A percentile compares a stretch with the other conserved stretches of the same genome.
These are phyloP conservation scores for Penicillium canescens DNA, from an alignment of 495 filamentous ascomycete genomes.

Conservation along the genomic window DNA sequence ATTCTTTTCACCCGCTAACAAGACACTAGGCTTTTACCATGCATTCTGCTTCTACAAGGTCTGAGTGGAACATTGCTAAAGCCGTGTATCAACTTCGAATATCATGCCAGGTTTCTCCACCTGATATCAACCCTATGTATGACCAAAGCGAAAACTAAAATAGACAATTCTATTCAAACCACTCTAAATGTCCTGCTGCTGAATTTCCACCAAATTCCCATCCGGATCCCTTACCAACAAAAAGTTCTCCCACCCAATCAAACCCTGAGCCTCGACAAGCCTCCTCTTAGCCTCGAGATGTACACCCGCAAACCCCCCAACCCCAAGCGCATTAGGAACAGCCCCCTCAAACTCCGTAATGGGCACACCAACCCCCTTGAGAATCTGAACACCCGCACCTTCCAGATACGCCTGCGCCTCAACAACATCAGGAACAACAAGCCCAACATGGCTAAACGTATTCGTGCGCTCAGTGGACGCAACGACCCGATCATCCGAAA, in stretches of 20 bases:
- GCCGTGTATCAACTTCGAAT: too few relatives aligned
- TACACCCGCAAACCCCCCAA: constrained; percentile 8
- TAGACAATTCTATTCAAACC: background rate
- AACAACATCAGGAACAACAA: constrained; percentile 27
- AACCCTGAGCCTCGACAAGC: constrained; percentile 4
- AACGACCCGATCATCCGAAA: constrained; percentile 12
- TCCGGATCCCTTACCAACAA: constrained; percentile 28
- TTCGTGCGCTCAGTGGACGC: constrained; percentile 13
- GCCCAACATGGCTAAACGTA: constrained; percentile 27
- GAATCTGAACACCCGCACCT: constrained; percentile 13
- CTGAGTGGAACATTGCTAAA: constrained; percentile 30
- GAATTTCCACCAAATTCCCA: constrained; percentile 33
- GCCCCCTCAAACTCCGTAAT: constrained; percentile 5
- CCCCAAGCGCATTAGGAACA: constrained; percentile 12
- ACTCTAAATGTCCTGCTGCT: constrained; percentile 7
- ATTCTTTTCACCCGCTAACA: constrained; percentile 10
- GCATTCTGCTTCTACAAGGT: constrained; percentile 95
- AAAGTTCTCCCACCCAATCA: constrained; percentile 20
- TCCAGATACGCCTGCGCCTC: constrained; percentile 23
- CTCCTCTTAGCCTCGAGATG: constrained; percentile 3
- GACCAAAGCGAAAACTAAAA: too few relatives aligned
- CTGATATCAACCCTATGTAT: too few relatives aligned
- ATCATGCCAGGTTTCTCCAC: too few relatives aligned
- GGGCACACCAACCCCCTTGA: constrained; percentile 22
- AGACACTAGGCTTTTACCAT: constrained; percentile 67